Percentiles rank a stretch among this genome's conserved stretches.
Evolutionary conservation across 1,139 yeast species (phyloP).

Genomic region (Geotrichum carabidarum): DNA sequence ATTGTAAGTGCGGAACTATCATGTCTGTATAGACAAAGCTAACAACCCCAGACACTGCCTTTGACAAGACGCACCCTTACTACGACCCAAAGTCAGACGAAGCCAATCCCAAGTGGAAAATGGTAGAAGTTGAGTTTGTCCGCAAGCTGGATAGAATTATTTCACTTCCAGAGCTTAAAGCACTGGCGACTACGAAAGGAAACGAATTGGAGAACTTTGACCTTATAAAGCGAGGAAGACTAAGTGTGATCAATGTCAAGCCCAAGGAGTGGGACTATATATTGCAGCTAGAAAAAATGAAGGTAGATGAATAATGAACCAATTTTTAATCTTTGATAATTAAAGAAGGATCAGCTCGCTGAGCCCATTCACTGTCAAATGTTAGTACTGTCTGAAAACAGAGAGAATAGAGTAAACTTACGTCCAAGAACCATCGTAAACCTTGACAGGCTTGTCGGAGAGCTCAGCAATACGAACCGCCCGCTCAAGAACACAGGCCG

Average conservation of each 20-base stretch:
- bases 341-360: slow-evolving; percentile 31
- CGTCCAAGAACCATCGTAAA: slow-evolving; percentile 96
- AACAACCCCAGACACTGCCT: slow-evolving; percentile 31
- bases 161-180: slow-evolving; percentile 39
- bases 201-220: slow-evolving; percentile 36
- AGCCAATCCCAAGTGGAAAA: slow-evolving; percentile 49
- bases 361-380: slow-evolving; percentile 39
- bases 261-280: slow-evolving; percentile 41
- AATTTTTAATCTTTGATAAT: slow-evolving; percentile 26
- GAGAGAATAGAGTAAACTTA: slow-evolving; percentile 1
- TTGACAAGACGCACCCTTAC: slow-evolving; percentile 42
- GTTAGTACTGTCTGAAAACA: not conserved
- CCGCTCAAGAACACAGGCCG: slow-evolving; percentile 76
- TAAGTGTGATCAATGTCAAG: slow-evolving; percentile 48
- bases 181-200: slow-evolving; percentile 22
- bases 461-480: slow-evolving; percentile 60
- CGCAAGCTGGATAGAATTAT: slow-evolving; percentile 43
- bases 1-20: slow-evolving; percentile 22
- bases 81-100: slow-evolving; percentile 44
- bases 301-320: not conserved
- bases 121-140: slow-evolving; percentile 46
- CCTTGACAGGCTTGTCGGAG: slow-evolving; percentile 46
- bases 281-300: slow-evolving; percentile 30
- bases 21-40: slow-evolving; percentile 22
- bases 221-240: slow-evolving; percentile 45